Evolutionary conservation across 1,139 yeast species (phyloP).

Genomic region (Zygotorulaspora mrakii): DNA sequence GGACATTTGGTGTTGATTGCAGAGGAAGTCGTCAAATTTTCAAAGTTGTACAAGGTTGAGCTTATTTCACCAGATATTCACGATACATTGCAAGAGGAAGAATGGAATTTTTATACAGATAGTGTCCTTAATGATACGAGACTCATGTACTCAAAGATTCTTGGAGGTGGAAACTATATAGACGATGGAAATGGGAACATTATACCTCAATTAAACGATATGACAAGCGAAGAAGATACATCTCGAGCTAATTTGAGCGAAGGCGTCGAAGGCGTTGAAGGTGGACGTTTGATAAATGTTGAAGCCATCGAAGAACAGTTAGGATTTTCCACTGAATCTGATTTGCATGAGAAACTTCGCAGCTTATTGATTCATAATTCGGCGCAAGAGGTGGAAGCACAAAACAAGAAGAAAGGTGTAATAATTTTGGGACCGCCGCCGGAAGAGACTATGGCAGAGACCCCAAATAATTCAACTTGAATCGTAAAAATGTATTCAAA

Average conservation of each 20-base stretch:
- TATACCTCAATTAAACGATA: constrained; percentile 23
- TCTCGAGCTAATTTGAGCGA: constrained; percentile 7
- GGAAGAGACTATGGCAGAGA: constrained; percentile 4
- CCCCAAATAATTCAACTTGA: background rate
- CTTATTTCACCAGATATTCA: constrained; percentile 38
- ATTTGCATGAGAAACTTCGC: constrained; percentile 33
- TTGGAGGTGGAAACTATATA: constrained; percentile 55
- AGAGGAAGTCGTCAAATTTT: constrained; percentile 94
- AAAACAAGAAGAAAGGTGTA: constrained; percentile 34
- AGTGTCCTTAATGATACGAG: constrained; percentile 85
- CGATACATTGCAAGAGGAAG: constrained; percentile 42
- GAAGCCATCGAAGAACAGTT: constrained; percentile 29
- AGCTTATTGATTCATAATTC: constrained; percentile 29
- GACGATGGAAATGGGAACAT: constrained; percentile 35
- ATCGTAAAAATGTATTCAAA: constrained; percentile 4
- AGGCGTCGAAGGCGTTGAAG: constrained; percentile 13
- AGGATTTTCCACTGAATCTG: constrained; percentile 34
- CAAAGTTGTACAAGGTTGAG: constrained; percentile 41
- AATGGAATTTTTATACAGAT: constrained; percentile 84
- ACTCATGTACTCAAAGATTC: constrained; percentile 87
- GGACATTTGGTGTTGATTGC: constrained; percentile 95
- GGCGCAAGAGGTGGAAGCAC: constrained; percentile 29
- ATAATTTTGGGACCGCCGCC: constrained; percentile 34
- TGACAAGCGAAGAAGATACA: constrained; percentile 5
- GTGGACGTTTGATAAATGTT: constrained; percentile 27